A percentile compares a stretch with the other conserved stretches of the same genome.
These are phyloP conservation scores for Amaranthus tricolor DNA, from an alignment of 179 eudicot genomes.

Conservation along the genomic window DNA sequence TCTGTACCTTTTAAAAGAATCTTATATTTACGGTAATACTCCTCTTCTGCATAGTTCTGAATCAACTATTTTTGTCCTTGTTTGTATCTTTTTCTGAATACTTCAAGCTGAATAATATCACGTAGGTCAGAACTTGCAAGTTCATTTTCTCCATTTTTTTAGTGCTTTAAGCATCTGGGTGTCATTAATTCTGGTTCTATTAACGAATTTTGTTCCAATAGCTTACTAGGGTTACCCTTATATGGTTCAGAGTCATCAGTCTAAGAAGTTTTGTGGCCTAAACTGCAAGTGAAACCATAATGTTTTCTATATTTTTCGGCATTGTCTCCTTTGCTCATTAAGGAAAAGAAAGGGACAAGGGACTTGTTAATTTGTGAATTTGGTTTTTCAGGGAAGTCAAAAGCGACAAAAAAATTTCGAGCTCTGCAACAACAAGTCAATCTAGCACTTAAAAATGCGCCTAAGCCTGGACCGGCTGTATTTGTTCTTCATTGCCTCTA, in stretches of 20 bases:
- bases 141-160: background rate
- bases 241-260: background rate
- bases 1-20: constrained; percentile 72
- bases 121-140: no score
- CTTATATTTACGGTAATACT: constrained; percentile 62
- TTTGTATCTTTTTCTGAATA: background rate
- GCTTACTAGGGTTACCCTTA: background rate
- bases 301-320: background rate
- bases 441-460: constrained; percentile 54
- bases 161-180: background rate
- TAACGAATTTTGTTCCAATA: background rate
- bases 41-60: constrained; percentile 14
- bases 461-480: constrained; percentile 78
- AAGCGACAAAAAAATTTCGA: constrained; percentile 80
- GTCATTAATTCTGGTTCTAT: background rate
- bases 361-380: background rate
- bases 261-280: background rate
- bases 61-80: background rate
- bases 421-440: constrained; percentile 77
- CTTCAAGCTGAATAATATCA: background rate
- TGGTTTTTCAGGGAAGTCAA: constrained; percentile 60
- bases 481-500: constrained; percentile 73
- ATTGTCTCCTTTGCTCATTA: background rate
- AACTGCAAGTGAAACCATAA: background rate
- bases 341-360: background rate